Base-by-base conservation (phyloP, 2,329 filamentous ascomycete genomes). In the Calonectria henricotiae region DNA sequence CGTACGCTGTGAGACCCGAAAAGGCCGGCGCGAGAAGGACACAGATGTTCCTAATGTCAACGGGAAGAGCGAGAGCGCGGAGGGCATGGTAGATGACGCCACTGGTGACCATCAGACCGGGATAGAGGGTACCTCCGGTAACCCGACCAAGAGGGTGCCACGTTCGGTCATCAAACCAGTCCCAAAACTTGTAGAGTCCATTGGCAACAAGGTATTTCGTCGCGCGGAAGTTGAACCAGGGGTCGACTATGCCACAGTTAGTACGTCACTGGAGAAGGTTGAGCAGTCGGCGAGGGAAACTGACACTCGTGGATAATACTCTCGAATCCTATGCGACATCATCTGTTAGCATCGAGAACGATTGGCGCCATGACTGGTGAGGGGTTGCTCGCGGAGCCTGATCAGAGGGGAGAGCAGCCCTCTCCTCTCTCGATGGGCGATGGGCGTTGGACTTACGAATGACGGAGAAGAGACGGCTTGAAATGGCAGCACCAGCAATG, bases 121-220 rank as follows among this genome's bases (percentile, higher is more conserved):
- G 96, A 83, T 99, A 99, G 73, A 99, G 90, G n/a, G 96, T 99
- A 80, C 96, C 96, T 85, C 96, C 96, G 71, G 96, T 99, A 81
- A 99, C 96, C 86, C 96, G 94, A 78, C 96, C 96, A 72, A 99
- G 93, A 78, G 96, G 96, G 85, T 99, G 96, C 96, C 96, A 99
- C 90, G 96, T 99, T 87, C 96, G 92, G 87, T 99, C 96, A 85
- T 99, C 96, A 81, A 99, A 99, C 96, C 96, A 99, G 83, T 99
- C 96, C 96, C 96, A 99, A 83, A 99, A 99, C 83, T 93, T 95
- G 84, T 98, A 97, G 86, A 99, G 98, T 79, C 96, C 96, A 91
- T 99, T 91, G 81, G 96, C 90, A 67, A 99, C 94, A 67, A 99
- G 90, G 81, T 99, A 98, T 85, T 98, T 98, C 67, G 96, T 98